Conservation (phyloP, 176 grass and related monocot genomes). For the Oropetium thomaeum region DNA sequence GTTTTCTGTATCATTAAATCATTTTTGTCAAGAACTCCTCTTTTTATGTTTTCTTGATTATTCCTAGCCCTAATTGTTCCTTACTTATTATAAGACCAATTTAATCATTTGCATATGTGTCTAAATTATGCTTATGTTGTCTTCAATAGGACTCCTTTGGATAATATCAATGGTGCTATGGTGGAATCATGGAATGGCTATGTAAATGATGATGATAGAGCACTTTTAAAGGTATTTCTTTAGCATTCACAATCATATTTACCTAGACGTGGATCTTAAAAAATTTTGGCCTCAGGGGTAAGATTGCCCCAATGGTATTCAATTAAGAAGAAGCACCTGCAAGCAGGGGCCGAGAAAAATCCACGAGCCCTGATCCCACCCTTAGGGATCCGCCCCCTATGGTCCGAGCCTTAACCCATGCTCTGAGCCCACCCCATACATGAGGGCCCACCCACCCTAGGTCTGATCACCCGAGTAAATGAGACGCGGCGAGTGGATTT, state of each 20-base stretch:
- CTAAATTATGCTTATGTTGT: constrained; percentile 23
- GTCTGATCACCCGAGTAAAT: no score
- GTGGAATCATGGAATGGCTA: constrained; percentile 73
- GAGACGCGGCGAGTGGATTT: no score
- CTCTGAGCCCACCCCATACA: no score
- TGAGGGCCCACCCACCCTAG: no score
- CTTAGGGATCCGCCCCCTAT: no score
- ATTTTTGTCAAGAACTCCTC: background rate
- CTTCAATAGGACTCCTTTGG: constrained; percentile 52
- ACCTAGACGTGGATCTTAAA: background rate
- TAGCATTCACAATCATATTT: constrained; percentile 17
- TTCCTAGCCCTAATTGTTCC: background rate
- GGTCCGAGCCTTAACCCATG: no score
- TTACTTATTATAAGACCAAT: background rate
- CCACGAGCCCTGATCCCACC: no score
- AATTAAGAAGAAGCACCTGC: no score
- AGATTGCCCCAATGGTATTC: no score
- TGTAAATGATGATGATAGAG: constrained; percentile 94
- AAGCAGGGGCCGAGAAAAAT: no score
- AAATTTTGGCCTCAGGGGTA: no score
- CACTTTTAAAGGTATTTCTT: constrained; percentile 72
- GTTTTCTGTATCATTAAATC: background rate
- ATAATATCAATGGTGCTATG: constrained; percentile 48
- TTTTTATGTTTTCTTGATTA: background rate
- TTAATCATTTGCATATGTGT: constrained; percentile 5